Percentiles rank a stretch among this genome's conserved stretches.
Conservation (phyloP, 192 early-diverging fungal species). For the Kappamyces sp. region DNA sequence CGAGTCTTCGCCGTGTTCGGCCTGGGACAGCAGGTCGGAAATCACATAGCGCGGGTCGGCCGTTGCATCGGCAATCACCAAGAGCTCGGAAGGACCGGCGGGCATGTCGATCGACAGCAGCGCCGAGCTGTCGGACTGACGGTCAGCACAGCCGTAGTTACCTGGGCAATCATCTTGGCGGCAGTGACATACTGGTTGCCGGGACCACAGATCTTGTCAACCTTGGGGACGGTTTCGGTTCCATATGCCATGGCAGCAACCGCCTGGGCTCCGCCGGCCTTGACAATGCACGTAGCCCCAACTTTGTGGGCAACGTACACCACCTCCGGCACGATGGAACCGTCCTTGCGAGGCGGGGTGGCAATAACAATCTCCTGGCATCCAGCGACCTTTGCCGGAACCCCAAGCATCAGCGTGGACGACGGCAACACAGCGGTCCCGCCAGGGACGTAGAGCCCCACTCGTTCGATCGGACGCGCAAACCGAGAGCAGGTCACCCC, state of each 20-base stretch:
- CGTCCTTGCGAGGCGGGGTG: constrained; percentile 88
- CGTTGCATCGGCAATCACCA: constrained; percentile 86
- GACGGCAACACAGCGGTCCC: constrained; percentile 96
- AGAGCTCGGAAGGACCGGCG: constrained; percentile 97
- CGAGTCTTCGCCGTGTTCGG: constrained; percentile 94
- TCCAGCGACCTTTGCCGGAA: constrained; percentile 95
- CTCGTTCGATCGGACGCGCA: constrained; percentile 88
- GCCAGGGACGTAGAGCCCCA: constrained; percentile 97
- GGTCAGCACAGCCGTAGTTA: constrained; percentile 19
- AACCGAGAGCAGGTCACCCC: constrained; percentile 93
- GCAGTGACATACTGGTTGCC: constrained; percentile 99
- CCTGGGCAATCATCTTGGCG: constrained; percentile 94
- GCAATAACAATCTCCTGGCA: constrained; percentile 94
- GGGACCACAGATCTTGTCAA: constrained; percentile 99
- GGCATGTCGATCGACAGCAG: constrained; percentile 99
- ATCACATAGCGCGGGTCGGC: constrained; percentile 88
- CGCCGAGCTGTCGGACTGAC: constrained; percentile 82
- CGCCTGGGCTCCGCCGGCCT: constrained; percentile 96
- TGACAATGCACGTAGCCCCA: constrained; percentile 83
- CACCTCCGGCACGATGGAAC: constrained; percentile 89
- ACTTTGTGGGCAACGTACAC: constrained; percentile 97
- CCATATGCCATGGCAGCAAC: constrained; percentile 99
- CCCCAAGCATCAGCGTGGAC: constrained; percentile 92
- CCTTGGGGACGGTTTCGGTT: constrained; percentile 92
- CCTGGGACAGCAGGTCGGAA: constrained; percentile 92